Evolutionary conservation across 305 asterid species (phyloP), one percentile per base, ranked within the genome.

Genomic region (Plantago lanceolata): DNA sequence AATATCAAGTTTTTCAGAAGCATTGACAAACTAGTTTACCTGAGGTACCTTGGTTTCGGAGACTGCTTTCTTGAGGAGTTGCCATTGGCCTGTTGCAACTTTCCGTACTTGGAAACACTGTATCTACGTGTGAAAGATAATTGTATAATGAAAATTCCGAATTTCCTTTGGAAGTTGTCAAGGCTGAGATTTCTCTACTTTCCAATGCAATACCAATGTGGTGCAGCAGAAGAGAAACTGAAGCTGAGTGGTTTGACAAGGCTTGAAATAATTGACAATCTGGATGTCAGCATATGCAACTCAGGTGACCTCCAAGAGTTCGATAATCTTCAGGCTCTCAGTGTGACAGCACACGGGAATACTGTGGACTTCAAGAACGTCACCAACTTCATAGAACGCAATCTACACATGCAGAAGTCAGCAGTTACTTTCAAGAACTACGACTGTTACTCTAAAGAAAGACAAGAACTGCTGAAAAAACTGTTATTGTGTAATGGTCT

Each of bases 31-130:
- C 56, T 68, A 28, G 0, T 49, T 26, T 45, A 68, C 44, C 49
- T 71, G 44, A 68, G 72, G 65, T 66, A 68, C 52, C 70, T 76
- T 2, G 48, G 81, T 63, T 71, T 71, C 64, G 31, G 15, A 44
- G 64, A 49, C 55, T 76, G 77, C 24, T 29, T 18, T 63, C 75
- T 76, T 16, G n/a, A 28, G 0, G 59, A 29, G 37, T 60, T 72
- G 33, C 72, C 77, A 17, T 48, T 71, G 11, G 65, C 68, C 9
- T 48, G 65, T 4, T 3, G 72, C 58, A 57, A 16, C 17, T 69
- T 76, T 7, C 21, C 59, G 3, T 52, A 18, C 64, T 50, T 73
- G 76, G 71, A 33, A 64, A 61, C 68, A 19, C 43, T 73, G 24
- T 72, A 70, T 59, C 48, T 76, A 33, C 67, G 69, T 48, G 69